phyloP scores from a whole-genome alignment of 1,139 yeast genomes.

The Suhomyces atakaporum region DNA sequence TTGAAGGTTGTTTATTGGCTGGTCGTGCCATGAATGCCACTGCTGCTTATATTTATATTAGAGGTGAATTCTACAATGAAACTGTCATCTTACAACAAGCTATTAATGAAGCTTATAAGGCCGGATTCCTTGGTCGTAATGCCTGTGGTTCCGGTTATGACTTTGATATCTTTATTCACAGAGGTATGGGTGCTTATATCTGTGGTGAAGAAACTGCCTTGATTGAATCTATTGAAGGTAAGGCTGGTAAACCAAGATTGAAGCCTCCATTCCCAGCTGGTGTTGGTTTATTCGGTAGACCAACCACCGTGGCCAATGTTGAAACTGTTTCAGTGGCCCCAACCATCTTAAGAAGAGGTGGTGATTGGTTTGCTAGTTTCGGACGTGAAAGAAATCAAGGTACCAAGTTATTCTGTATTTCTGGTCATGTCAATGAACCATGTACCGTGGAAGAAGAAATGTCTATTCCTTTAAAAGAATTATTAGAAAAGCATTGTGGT shows the following conservation, averaged over 20 bases:
- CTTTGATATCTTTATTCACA: constrained; percentile 78
- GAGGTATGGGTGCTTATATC: constrained; percentile 90
- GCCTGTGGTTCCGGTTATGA: constrained; percentile 87
- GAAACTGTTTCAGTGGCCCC: constrained; percentile 90
- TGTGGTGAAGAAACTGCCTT: constrained; percentile 92
- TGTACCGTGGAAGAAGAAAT: constrained; percentile 92
- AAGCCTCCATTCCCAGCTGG: constrained; percentile 96
- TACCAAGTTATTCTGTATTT: constrained; percentile 78
- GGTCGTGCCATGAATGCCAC: constrained; percentile 93
- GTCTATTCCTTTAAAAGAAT: constrained; percentile 82
- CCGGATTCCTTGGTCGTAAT: constrained; percentile 76
- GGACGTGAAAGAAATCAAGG: constrained; percentile 86
- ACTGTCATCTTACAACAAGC: constrained; percentile 71
- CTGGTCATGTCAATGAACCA: constrained; percentile 89
- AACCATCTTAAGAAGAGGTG: constrained; percentile 84
- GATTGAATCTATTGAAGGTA: constrained; percentile 85
- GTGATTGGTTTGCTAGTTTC: constrained; percentile 78
- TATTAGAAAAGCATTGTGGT: constrained; percentile 85
- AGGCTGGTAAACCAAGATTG: constrained; percentile 89
- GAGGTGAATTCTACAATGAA: constrained; percentile 87
- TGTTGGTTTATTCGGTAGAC: constrained; percentile 87
- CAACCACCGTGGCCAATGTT: constrained; percentile 85
- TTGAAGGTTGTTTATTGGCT: constrained; percentile 83
- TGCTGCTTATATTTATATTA: constrained; percentile 85
- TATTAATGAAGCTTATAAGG: constrained; percentile 81